Evolutionary conservation across 1,284 basidiomycete species (phyloP).

Genomic region (Austroboletus novae-zelandiae): DNA sequence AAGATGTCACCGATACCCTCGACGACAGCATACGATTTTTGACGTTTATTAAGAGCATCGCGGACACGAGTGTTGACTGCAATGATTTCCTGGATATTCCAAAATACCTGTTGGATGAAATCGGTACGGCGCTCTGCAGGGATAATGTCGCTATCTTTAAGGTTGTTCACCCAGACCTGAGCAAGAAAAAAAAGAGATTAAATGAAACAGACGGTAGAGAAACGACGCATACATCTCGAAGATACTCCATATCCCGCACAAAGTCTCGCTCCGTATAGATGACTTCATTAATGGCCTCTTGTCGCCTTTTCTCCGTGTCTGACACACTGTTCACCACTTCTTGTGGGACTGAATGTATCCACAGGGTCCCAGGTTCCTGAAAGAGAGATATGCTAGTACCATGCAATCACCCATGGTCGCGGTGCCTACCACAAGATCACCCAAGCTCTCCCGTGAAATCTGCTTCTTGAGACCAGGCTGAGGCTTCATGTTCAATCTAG

Average conservation of each 20-base stretch:
- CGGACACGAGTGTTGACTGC: slow-evolving; percentile 86
- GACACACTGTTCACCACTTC: slow-evolving; percentile 92
- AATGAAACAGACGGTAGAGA: slow-evolving; percentile 1
- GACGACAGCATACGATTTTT: slow-evolving; percentile 92
- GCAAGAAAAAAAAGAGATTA: background rate
- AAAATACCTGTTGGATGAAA: slow-evolving; percentile 95
- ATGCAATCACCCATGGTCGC: background rate
- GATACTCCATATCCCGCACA: slow-evolving; percentile 96
- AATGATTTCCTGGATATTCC: slow-evolving; percentile 96
- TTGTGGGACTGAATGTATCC: slow-evolving; percentile 95
- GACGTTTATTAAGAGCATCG: slow-evolving; percentile 93
- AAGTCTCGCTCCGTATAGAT: slow-evolving; percentile 99
- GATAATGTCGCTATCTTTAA: slow-evolving; percentile 77
- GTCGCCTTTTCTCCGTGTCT: slow-evolving; percentile 92
- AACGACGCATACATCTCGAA: slow-evolving; percentile 76
- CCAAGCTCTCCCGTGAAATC: slow-evolving; percentile 80
- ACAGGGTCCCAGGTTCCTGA: slow-evolving; percentile 88
- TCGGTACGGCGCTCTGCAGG: slow-evolving; percentile 76
- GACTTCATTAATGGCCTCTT: slow-evolving; percentile 99
- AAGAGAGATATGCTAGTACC: slow-evolving; percentile 11
- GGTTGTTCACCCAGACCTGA: slow-evolving; percentile 88
- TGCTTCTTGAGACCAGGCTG: slow-evolving; percentile 84
- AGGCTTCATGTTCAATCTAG: slow-evolving; percentile 88
- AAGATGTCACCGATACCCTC: slow-evolving; percentile 92
- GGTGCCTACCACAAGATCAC: slow-evolving; percentile 68